Conservation (phyloP, 306 rosid genomes). For the Lotus japonicus region DNA sequence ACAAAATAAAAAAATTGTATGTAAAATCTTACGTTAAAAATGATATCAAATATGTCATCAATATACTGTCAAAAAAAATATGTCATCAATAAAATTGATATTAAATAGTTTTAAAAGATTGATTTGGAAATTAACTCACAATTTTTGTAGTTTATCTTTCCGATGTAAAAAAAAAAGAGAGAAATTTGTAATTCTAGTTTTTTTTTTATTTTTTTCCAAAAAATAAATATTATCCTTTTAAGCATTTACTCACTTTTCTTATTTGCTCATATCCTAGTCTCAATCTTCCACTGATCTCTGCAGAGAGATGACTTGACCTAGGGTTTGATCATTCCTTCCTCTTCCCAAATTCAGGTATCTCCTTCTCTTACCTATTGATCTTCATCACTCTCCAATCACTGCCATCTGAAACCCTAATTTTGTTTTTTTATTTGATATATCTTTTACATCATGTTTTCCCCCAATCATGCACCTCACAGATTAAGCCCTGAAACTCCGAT, state of each 20-base stretch:
- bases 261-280: neutral
- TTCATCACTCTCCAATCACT: neutral
- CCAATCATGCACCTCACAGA: neutral
- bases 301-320: slow-evolving; percentile 10
- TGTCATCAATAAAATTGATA: no score
- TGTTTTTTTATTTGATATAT: neutral
- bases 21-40: no score
- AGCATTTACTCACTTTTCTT: neutral
- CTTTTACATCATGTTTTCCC: neutral
- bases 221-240: slow-evolving; percentile 5
- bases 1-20: no score
- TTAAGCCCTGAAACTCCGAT: slow-evolving; percentile 17
- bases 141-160: no score
- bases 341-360: slow-evolving; percentile 14
- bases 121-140: no score
- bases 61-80: no score
- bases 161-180: no score
- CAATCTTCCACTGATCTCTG: slow-evolving; percentile 23
- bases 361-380: neutral
- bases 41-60: no score
- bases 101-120: no score
- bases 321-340: slow-evolving; percentile 19
- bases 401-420: slow-evolving; percentile 10
- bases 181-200: no score
- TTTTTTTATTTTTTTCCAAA: no score